Base-by-base conservation (phyloP, 2,329 filamentous ascomycete species). In the Orbilia quercus region DNA sequence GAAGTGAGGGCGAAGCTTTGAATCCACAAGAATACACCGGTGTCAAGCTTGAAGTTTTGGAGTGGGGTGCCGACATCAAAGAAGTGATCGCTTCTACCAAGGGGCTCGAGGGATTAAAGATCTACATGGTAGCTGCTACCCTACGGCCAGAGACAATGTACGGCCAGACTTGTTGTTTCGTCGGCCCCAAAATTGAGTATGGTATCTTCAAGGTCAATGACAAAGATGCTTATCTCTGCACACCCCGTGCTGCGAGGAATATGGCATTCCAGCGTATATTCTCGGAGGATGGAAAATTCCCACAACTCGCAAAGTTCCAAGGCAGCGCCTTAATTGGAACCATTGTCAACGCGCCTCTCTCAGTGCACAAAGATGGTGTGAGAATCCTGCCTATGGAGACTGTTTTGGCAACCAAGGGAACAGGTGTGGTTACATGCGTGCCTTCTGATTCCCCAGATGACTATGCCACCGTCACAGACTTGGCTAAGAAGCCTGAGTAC, bases 101-200 rank as follows among this genome's bases (percentile, higher is more conserved):
- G 83, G 83, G 98, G 2, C 91, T 94, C 4, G 85, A 88, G 36
- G 88, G 86, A 75, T 89, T 91, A 48, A 90, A 90, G 74, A 89
- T 97, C 65, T 98, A 90, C 83, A 90, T 98, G 78, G 88, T 98
- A 11, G 91, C 95, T 11, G 95, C 95, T 14, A 98, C 95, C 63
- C 86, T 99, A 74, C 87, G 95, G 75, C 92, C 95, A 1, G 95
- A 99, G 84, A 99, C 95, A 36, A 98, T 99, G 94, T 99, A 98
- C 80, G 96, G 96, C 42, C 95, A 98, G 82, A 96, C 89, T 2
- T 96, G 91, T 82, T 96, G 93, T 81, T 99, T 98, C 78, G 91
- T 99, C 51, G 91, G 92, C 2, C 94, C 95, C 7, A 91, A 90
- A 79, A 90, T 98, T 79, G 87, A 85, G 47, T 99, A 99, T 79